Percentiles rank a stretch among this genome's conserved stretches.
Evolutionary conservation across 2,329 filamentous ascomycete genomes (phyloP).

Genomic region (Acephala macrosclerotiorum): DNA sequence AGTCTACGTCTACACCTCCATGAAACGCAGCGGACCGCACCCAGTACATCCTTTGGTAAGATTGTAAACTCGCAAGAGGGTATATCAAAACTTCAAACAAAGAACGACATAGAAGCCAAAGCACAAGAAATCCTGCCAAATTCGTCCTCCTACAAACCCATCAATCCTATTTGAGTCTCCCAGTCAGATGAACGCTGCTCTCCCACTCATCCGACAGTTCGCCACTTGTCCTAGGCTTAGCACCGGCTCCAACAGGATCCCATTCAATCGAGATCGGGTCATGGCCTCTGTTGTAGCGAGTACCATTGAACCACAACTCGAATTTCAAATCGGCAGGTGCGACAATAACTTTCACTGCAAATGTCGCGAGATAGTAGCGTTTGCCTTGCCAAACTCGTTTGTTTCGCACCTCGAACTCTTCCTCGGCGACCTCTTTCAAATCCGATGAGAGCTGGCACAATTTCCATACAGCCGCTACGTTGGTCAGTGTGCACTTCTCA

Average conservation of each 20-base stretch:
- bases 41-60: too few relatives aligned
- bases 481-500: neutral
- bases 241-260: conserved; percentile 19
- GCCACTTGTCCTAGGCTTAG: conserved; percentile 10
- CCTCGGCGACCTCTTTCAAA: conserved; percentile 48
- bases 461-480: conserved; percentile 46
- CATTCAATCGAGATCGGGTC: conserved; percentile 23
- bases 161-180: neutral
- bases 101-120: neutral
- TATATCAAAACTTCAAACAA: neutral
- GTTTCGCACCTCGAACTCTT: conserved; percentile 48
- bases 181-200: neutral
- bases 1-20: too few relatives aligned
- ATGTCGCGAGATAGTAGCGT: conserved; percentile 50
- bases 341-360: conserved; percentile 61
- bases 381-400: conserved; percentile 47
- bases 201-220: neutral
- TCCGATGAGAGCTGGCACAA: conserved; percentile 52
- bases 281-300: conserved; percentile 39
- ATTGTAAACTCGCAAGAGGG: neutral
- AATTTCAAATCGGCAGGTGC: conserved; percentile 61
- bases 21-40: too few relatives aligned
- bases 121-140: neutral
- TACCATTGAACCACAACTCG: conserved; percentile 52
- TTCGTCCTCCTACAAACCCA: neutral